Evolutionary conservation across 2,329 filamentous ascomycete genomes (phyloP).

Genomic region (Colletotrichum higginsianum): DNA sequence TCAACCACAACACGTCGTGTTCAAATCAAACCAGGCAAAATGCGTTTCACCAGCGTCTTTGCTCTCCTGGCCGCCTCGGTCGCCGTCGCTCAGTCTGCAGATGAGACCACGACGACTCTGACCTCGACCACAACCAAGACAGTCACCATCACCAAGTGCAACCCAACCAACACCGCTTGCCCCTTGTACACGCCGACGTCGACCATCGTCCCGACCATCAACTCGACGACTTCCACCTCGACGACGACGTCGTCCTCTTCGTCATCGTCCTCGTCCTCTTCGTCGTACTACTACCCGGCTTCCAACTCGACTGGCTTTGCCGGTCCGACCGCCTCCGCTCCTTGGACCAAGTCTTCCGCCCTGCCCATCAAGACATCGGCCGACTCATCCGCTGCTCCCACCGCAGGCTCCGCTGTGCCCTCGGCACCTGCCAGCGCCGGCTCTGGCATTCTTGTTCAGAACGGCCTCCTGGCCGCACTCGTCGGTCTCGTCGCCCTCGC

Average conservation of each 20-base stretch:
- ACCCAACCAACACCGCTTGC: slow-evolving; percentile 61
- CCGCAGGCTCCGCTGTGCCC: slow-evolving; percentile 46
- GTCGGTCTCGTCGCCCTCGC: slow-evolving; percentile 58
- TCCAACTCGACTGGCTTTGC: slow-evolving; percentile 53
- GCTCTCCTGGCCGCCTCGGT: slow-evolving; percentile 59
- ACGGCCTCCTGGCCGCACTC: slow-evolving; percentile 57
- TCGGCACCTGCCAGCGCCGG: slow-evolving; percentile 51
- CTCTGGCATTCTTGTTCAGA: slow-evolving; percentile 54
- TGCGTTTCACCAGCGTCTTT: slow-evolving; percentile 62
- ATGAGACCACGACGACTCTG: slow-evolving; percentile 55
- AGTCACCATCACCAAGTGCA: slow-evolving; percentile 64
- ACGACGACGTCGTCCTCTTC: slow-evolving; percentile 18
- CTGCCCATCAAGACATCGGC: slow-evolving; percentile 42
- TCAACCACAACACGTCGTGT: slow-evolving; percentile 1
- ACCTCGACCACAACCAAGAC: slow-evolving; percentile 62
- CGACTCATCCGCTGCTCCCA: slow-evolving; percentile 35
- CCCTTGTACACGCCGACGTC: slow-evolving; percentile 53
- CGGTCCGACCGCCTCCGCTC: slow-evolving; percentile 45
- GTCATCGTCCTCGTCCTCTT: slow-evolving; percentile 34
- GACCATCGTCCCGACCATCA: slow-evolving; percentile 43
- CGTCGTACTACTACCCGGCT: slow-evolving; percentile 48
- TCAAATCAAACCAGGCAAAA: slow-evolving; percentile 51
- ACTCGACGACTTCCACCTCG: slow-evolving; percentile 46
- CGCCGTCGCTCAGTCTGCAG: slow-evolving; percentile 51
- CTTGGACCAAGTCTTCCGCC: slow-evolving; percentile 46